Percentiles rank a stretch among this genome's conserved stretches.
Conservation (phyloP, 2,329 filamentous ascomycete species). For the Fusarium albidum region DNA sequence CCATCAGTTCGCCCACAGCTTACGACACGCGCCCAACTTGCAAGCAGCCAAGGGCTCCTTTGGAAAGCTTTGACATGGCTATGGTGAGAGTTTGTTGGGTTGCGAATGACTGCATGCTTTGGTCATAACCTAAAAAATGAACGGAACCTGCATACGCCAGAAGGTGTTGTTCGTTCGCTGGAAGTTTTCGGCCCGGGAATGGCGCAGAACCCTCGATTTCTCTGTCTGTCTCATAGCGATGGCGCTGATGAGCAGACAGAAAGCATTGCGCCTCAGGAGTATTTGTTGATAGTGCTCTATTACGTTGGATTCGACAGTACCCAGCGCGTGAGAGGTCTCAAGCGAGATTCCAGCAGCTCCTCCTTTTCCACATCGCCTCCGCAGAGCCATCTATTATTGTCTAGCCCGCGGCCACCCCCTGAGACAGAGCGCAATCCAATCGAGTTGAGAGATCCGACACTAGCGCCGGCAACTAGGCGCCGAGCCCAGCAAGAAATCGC, state of each 20-base stretch:
- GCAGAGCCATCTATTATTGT: conserved; percentile 35
- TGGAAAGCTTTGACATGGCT: not conserved
- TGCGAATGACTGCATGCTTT: conserved; percentile 7
- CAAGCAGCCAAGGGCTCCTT: conserved; percentile 15
- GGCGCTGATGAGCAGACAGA: conserved; percentile 1
- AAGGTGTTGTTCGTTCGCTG: conserved; percentile 1
- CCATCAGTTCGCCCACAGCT: conserved; percentile 23
- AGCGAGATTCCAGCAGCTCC: conserved; percentile 35
- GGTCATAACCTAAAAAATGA: conserved; percentile 20
- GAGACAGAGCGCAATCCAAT: conserved; percentile 38
- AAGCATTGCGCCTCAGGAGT: conserved; percentile 11
- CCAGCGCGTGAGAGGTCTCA: conserved; percentile 9
- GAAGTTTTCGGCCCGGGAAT: conserved; percentile 12
- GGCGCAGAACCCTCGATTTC: conserved; percentile 16
- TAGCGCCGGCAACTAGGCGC: conserved; percentile 35
- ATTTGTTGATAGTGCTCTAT: conserved; percentile 30
- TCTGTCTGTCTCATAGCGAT: conserved; percentile 8
- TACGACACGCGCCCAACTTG: conserved; percentile 35
- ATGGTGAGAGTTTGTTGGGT: conserved; percentile 29
- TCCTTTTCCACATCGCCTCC: conserved; percentile 26
- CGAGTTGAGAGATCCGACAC: conserved; percentile 27
- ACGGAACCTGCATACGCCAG: conserved; percentile 10
- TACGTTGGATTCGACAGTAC: conserved; percentile 15
- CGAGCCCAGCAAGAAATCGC: conserved; percentile 18
- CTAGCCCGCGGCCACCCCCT: conserved; percentile 37